Evolutionary conservation across 306 rosid genomes (phyloP).

Genomic region (Prunus fruticosa): DNA sequence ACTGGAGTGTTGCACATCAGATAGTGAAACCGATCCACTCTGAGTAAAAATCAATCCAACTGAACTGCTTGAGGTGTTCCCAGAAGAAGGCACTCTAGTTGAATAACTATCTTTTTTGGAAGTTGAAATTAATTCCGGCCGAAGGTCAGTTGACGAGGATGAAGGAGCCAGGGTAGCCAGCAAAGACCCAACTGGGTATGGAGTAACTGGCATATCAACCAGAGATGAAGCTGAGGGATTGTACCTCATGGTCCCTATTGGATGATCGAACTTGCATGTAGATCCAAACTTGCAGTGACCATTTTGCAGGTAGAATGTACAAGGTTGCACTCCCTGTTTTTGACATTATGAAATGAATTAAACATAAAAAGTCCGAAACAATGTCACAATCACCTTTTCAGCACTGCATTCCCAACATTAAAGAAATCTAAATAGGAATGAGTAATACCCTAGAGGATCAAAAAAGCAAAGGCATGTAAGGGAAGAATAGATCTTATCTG

Average conservation of each 20-base stretch:
- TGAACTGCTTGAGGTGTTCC: constrained; percentile 50
- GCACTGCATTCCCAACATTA: not conserved
- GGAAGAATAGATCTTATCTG: not conserved
- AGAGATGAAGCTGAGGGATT: constrained; percentile 69
- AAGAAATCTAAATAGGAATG: not conserved
- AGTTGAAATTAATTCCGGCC: constrained; percentile 46
- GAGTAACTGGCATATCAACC: constrained; percentile 60
- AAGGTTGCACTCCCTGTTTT: constrained; percentile 44
- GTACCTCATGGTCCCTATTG: constrained; percentile 58
- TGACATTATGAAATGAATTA: constrained; percentile 4
- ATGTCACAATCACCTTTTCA: not conserved
- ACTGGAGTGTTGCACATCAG: constrained; percentile 62
- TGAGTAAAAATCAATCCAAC: constrained; percentile 66
- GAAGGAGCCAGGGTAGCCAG: constrained; percentile 68
- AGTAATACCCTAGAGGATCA: not conserved
- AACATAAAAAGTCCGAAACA: not conserved
- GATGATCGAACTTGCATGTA: constrained; percentile 86
- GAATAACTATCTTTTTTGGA: constrained; percentile 52
- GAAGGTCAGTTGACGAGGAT: constrained; percentile 53
- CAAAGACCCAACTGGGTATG: constrained; percentile 78
- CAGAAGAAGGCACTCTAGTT: constrained; percentile 55
- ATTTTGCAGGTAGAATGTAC: constrained; percentile 50
- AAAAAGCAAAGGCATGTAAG: not conserved
- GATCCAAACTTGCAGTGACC: constrained; percentile 85
- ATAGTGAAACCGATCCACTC: constrained; percentile 50